phyloP scores from a whole-genome alignment of 257 asterid species.

The Plantago major region DNA sequence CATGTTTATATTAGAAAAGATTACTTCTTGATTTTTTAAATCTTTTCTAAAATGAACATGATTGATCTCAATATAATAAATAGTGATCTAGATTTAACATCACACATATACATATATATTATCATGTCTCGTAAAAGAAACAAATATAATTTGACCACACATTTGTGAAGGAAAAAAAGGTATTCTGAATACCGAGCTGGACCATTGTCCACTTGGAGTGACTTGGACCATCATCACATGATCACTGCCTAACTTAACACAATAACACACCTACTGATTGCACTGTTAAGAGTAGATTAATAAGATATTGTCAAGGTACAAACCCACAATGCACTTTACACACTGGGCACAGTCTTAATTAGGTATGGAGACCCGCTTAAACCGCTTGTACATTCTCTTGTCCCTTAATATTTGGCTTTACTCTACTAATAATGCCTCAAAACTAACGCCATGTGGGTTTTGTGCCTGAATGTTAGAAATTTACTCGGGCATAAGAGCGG shows the following conservation, averaged over 20 bases:
- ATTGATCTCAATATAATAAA: no score
- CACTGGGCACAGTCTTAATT: background rate
- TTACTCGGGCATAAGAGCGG: no score
- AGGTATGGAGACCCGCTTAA: slow-evolving; percentile 16
- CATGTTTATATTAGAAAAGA: no score
- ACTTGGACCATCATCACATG: slow-evolving; percentile 5
- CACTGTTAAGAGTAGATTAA: background rate
- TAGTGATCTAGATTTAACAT: no score
- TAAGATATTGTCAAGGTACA: background rate
- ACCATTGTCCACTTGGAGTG: slow-evolving; percentile 19
- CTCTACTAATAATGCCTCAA: slow-evolving; percentile 4
- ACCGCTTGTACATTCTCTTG: slow-evolving; percentile 16
- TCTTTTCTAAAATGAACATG: no score
- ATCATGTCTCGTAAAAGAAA: slow-evolving; percentile 9
- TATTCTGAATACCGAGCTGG: slow-evolving; percentile 24
- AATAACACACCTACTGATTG: background rate
- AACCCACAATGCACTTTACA: background rate
- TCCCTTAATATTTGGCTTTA: slow-evolving; percentile 3
- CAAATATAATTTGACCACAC: slow-evolving; percentile 10
- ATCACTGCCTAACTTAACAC: background rate
- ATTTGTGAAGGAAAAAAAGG: slow-evolving; percentile 3
- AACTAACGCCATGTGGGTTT: background rate
- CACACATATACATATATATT: no score
- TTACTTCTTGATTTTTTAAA: no score
- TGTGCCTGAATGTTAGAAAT: no score